A percentile compares a stretch with the other conserved stretches of the same genome.
Conservation (phyloP, 2,329 filamentous ascomycete species). For the Penicillium sp. region DNA sequence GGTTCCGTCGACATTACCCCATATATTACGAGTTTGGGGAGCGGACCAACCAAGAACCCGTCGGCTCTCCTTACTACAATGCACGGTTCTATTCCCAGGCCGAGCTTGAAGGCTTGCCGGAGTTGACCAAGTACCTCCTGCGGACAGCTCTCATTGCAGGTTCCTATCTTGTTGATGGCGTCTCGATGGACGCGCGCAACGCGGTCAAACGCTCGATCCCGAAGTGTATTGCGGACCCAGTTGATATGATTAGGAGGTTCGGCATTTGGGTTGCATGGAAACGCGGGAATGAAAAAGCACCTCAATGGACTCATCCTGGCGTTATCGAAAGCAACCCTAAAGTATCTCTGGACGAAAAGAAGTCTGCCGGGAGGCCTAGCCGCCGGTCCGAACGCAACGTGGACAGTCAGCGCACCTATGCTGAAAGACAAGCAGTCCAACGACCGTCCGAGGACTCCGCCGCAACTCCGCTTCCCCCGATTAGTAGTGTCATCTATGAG, state of each 20-base stretch:
- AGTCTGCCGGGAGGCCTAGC: conserved; percentile 52
- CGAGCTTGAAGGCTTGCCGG: conserved; percentile 57
- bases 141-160: conserved; percentile 59
- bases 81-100: conserved; percentile 59
- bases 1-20: conserved; percentile 52
- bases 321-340: conserved; percentile 49
- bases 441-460: conserved; percentile 29
- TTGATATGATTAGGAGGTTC: conserved; percentile 57
- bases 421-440: conserved; percentile 38
- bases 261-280: conserved; percentile 66
- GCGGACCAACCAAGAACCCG: conserved; percentile 48
- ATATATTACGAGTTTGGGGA: conserved; percentile 58
- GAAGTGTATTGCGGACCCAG: conserved; percentile 57
- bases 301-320: conserved; percentile 59
- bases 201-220: conserved; percentile 61
- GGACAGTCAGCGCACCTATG: conserved; percentile 39
- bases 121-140: conserved; percentile 58
- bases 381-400: conserved; percentile 55
- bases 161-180: conserved; percentile 56
- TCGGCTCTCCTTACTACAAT: conserved; percentile 53
- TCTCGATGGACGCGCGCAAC: conserved; percentile 55
- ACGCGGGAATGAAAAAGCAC: conserved; percentile 58
- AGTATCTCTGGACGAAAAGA: conserved; percentile 50
- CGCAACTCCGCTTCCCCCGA: conserved; percentile 14
- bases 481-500: conserved; percentile 16